Conservation (phyloP, 164 flowering plant species). For the Tetrastigma voinierianum region DNA sequence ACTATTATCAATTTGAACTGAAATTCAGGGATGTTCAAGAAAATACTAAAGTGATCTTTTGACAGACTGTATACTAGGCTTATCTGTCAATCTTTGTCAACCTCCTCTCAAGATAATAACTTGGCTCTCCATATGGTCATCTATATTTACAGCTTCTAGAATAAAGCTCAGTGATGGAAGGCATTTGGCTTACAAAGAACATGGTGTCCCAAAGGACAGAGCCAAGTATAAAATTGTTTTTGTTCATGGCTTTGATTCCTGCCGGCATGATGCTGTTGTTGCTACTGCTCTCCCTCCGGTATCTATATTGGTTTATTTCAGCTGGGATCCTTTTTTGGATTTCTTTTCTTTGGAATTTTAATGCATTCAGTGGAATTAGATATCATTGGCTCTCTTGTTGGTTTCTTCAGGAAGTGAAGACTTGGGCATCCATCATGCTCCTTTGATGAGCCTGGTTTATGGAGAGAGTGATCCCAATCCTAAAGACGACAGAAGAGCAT, state of each 20-base stretch:
- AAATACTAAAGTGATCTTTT: conserved; percentile 27
- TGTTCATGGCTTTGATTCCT: conserved; percentile 56
- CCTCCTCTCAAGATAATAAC: conserved; percentile 54
- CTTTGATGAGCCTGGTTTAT: conserved; percentile 72
- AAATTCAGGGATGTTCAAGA: conserved; percentile 41
- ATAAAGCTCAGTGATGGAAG: conserved; percentile 78
- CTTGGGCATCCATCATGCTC: conserved; percentile 48
- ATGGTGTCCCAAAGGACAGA: conserved; percentile 54
- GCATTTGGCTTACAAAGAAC: conserved; percentile 70
- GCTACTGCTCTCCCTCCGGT: conserved; percentile 43
- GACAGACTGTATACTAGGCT: conserved; percentile 49
- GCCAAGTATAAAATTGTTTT: conserved; percentile 57
- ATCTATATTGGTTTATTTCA: conserved; percentile 8
- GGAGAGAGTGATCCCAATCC: conserved; percentile 83
- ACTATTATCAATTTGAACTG: not conserved
- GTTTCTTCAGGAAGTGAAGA: conserved; percentile 48
- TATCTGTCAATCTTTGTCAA: conserved; percentile 55
- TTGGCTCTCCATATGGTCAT: conserved; percentile 67
- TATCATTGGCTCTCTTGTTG: not conserved
- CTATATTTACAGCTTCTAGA: conserved; percentile 61
- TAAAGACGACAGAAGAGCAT: conserved; percentile 44
- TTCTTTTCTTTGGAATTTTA: not conserved
- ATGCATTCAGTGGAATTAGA: not conserved
- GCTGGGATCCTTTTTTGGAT: not conserved
- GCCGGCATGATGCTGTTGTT: conserved; percentile 37